Base-by-base conservation (phyloP, 495 filamentous ascomycete genomes). In the Xylaria scruposa region DNA sequence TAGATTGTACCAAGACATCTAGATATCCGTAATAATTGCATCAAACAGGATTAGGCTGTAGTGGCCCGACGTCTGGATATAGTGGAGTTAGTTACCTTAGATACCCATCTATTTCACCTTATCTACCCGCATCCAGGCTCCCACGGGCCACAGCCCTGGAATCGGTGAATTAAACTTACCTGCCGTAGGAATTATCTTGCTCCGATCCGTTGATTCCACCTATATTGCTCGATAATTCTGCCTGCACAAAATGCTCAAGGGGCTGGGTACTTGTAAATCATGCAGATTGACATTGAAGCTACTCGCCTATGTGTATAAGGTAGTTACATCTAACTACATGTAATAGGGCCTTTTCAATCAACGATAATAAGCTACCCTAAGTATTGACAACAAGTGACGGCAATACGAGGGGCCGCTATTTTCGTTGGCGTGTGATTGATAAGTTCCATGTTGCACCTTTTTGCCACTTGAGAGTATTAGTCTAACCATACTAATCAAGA, bases 61-160 rank as follows among this genome's bases (percentile, higher is more conserved):
- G 58, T 60, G 33, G 58, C 47, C 47, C 47, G 47, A 56, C 53
- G 15, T 56, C 51, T 54, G 51, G 51, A 56, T 56, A 56, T 56
- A 56, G 51, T 56, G 51, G 51, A 56, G 51, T 29, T 47, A 47
- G 15, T 17, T 19, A 47, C 44, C 13, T 12, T 44, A 44, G 4
- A 15, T 46, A 0, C 15, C 44, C 44, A 46, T 44, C 15, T 44
- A 44, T 12, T 4, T 46, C 42, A 17, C 44, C 36, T 38, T 38
- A 38, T 38, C 36, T 38, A 58, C 17, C 13, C 19, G 56, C 31
- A 19, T n/a, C 54, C 33, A 10, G 54, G 47, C 47, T 51, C 54
- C 56, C 21, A 44, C 60, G 19, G 38, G 60, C 38, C 60, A 60
- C 58, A 60, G 58, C 58, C 58, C 58, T 38, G 58, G 58, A 60